Evolutionary conservation across 208 protist species (phyloP).

Genomic region (Angomonas ambiguus): DNA sequence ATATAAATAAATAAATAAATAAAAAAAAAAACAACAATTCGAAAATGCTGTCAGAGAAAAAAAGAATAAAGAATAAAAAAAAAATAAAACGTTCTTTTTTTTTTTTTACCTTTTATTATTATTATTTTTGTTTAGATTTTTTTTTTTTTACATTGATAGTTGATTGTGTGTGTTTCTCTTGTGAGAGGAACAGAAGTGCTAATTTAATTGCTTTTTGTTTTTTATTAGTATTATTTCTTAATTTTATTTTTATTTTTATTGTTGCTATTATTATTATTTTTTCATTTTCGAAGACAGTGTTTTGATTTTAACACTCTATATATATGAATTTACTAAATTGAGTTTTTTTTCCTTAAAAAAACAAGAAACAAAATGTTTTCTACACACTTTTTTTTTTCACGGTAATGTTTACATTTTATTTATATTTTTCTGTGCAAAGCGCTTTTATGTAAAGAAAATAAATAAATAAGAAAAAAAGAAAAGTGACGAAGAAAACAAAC

Average conservation of each 20-base stretch:
- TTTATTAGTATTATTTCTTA: neutral
- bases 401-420: neutral
- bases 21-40: conserved; percentile 3
- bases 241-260: neutral
- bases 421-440: neutral
- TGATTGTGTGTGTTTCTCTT: neutral
- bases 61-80: neutral
- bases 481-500: neutral
- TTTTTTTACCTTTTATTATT: conserved; percentile 1
- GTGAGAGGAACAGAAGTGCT: neutral
- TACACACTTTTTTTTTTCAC: neutral
- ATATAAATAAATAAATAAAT: conserved; percentile 2
- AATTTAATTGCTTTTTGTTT: neutral
- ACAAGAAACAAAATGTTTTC: neutral
- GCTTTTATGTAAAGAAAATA: neutral
- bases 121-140: neutral
- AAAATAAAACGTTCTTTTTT: neutral
- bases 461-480: neutral
- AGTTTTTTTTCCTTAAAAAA: neutral
- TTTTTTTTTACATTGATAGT: too few species aligned
- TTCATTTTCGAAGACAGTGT: too few species aligned
- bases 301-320: neutral
- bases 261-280: neutral
- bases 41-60: neutral
- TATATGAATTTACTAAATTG: neutral